Evolutionary conservation across 2,329 filamentous ascomycete species (phyloP).

Genomic region (Sodiomyces alkalinus): DNA sequence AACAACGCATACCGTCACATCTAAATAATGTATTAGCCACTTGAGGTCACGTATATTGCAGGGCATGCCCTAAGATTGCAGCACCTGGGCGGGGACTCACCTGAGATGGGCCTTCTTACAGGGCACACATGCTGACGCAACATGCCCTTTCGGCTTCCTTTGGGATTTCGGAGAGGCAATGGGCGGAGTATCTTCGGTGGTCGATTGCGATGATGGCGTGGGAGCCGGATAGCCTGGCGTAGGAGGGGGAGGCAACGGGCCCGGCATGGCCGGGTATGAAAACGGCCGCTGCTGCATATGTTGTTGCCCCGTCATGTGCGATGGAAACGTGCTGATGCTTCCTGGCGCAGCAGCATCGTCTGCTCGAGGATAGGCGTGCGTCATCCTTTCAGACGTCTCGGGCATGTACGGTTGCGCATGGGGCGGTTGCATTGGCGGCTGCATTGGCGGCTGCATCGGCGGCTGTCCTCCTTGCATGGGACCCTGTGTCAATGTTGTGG

Average conservation of each 20-base stretch:
- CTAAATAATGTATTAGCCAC: constrained; percentile 19
- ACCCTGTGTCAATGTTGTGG: constrained; percentile 17
- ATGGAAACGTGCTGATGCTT: constrained; percentile 14
- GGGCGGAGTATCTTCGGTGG: constrained; percentile 25
- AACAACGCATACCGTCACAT: constrained; percentile 45
- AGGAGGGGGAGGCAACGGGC: constrained; percentile 16
- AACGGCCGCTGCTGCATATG: constrained; percentile 8
- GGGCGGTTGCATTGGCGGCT: constrained; percentile 14
- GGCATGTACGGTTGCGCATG: constrained; percentile 21
- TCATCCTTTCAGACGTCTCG: constrained; percentile 22
- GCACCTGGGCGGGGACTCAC: constrained; percentile 21
- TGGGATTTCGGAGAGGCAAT: constrained; percentile 44
- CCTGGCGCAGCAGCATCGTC: constrained; percentile 20
- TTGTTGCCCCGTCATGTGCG: constrained; percentile 6
- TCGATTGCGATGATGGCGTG: constrained; percentile 10
- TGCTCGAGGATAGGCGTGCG: constrained; percentile 22
- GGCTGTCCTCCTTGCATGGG: constrained; percentile 15
- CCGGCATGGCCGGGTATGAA: constrained; percentile 11
- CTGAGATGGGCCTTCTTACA: constrained; percentile 73
- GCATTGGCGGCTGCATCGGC: constrained; percentile 3
- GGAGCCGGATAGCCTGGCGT: constrained; percentile 16
- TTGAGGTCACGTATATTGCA: constrained; percentile 1
- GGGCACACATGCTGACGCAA: constrained; percentile 71
- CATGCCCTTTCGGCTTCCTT: constrained; percentile 63
- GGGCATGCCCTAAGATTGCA: no score